Conservation (phyloP, 495 filamentous ascomycete genomes). For the Tuber calosporum region DNA sequence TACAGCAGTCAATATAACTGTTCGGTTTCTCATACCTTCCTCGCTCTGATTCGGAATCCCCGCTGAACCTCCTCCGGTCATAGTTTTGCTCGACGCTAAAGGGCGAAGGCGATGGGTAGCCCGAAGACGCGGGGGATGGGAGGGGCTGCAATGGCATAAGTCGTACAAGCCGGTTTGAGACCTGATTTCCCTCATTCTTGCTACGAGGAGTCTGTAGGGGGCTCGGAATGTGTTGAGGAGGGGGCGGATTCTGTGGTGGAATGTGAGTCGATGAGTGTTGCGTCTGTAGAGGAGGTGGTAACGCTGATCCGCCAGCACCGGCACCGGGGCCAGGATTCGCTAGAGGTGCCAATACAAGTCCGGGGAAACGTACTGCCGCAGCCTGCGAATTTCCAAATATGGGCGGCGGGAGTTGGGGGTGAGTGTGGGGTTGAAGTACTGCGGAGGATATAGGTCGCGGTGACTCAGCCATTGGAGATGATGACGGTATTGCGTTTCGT, state of each 20-base stretch:
- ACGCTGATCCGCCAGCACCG: slow-evolving; percentile 29
- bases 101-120: slow-evolving; percentile 26
- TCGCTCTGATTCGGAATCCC: slow-evolving; percentile 22
- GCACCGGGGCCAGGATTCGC: slow-evolving; percentile 23
- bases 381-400: slow-evolving; percentile 28
- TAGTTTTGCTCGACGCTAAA: slow-evolving; percentile 22
- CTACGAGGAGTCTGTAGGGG: slow-evolving; percentile 31
- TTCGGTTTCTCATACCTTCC: slow-evolving; percentile 33
- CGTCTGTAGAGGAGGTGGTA: slow-evolving; percentile 28
- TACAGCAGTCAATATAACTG: slow-evolving; percentile 13
- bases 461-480: slow-evolving; percentile 39
- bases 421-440: slow-evolving; percentile 15
- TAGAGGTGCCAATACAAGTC: slow-evolving; percentile 36
- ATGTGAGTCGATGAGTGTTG: slow-evolving; percentile 24
- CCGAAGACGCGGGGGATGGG: slow-evolving; percentile 27
- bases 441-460: slow-evolving; percentile 31
- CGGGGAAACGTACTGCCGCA: slow-evolving; percentile 32
- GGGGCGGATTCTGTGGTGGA: slow-evolving; percentile 27
- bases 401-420: slow-evolving; percentile 37
- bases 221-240: slow-evolving; percentile 27
- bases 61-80: slow-evolving; percentile 33
- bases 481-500: slow-evolving; percentile 36
- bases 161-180: slow-evolving; percentile 24
- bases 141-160: slow-evolving; percentile 24
- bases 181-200: slow-evolving; percentile 26